Evolutionary conservation across 768 basidiomycete genomes (phyloP).

Genomic region (Boletus vermiculosoides): DNA sequence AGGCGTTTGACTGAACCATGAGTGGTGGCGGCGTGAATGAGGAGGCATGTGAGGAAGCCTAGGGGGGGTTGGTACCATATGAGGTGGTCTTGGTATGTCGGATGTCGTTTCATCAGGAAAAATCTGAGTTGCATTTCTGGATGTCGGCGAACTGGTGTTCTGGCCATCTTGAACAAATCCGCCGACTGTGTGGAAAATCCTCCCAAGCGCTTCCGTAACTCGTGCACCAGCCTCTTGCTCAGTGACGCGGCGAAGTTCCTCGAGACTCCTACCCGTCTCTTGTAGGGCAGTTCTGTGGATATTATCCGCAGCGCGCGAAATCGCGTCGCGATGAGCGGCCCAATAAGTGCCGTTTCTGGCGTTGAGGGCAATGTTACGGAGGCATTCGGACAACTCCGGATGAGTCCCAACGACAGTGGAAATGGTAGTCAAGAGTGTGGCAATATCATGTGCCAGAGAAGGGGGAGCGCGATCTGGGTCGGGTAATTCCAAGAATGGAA

Average conservation of each 20-base stretch:
- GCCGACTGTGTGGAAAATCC: slow-evolving; percentile 55
- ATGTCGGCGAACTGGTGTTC: slow-evolving; percentile 4
- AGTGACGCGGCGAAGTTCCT: slow-evolving; percentile 44
- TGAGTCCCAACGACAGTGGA: slow-evolving; percentile 57
- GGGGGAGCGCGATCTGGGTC: slow-evolving; percentile 30
- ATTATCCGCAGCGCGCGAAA: slow-evolving; percentile 57
- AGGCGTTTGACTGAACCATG: slow-evolving; percentile 25
- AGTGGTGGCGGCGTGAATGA: slow-evolving; percentile 22
- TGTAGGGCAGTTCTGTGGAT: slow-evolving; percentile 46
- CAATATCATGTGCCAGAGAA: slow-evolving; percentile 64
- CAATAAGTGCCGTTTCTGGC: slow-evolving; percentile 67
- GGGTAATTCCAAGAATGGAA: slow-evolving; percentile 44
- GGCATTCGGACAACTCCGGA: slow-evolving; percentile 67
- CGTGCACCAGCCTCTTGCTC: slow-evolving; percentile 67
- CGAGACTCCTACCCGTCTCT: slow-evolving; percentile 39
- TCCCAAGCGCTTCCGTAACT: slow-evolving; percentile 61
- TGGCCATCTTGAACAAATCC: slow-evolving; percentile 27
- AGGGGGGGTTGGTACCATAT: slow-evolving; percentile 13
- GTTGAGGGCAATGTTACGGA: slow-evolving; percentile 64
- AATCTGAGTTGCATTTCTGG: not conserved
- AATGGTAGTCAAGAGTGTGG: slow-evolving; percentile 56
- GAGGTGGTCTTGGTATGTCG: slow-evolving; percentile 8
- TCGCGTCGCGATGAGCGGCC: slow-evolving; percentile 56
- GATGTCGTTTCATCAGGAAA: not conserved
- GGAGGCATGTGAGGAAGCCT: slow-evolving; percentile 19